A percentile compares a stretch with the other conserved stretches of the same genome.
Conservation (phyloP, 176 grass and related monocot genomes). For the Lolium rigidum region DNA sequence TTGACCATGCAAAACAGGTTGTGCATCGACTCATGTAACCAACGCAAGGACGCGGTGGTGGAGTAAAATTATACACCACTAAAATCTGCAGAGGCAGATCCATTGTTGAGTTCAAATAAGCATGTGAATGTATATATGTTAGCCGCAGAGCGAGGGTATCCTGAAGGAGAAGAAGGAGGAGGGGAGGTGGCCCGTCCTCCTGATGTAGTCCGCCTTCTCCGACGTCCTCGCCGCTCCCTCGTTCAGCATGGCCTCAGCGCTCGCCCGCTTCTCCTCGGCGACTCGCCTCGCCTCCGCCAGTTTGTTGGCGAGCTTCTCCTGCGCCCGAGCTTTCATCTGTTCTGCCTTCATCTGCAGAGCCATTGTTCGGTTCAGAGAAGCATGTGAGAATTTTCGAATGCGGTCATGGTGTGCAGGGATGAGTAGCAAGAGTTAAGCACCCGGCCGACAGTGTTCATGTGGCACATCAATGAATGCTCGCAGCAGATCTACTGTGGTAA, state of each 20-base stretch:
- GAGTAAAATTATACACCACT: no score
- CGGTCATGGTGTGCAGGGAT: background rate
- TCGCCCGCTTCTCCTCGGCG: slow-evolving; percentile 78
- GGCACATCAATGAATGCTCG: background rate
- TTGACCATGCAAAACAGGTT: no score
- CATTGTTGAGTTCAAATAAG: no score
- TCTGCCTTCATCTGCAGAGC: slow-evolving; percentile 73
- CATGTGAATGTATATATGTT: no score
- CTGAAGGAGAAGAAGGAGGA: slow-evolving; percentile 84
- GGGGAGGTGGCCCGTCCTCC: slow-evolving; percentile 83
- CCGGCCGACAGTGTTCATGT: background rate
- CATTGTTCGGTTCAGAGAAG: background rate
- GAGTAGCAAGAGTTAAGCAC: background rate
- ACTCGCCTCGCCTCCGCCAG: slow-evolving; percentile 56
- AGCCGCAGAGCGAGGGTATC: slow-evolving; percentile 79
- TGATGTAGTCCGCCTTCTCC: slow-evolving; percentile 81
- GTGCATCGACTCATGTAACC: no score
- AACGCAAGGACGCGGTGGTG: no score
- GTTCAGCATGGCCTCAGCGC: slow-evolving; percentile 70
- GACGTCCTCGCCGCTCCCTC: slow-evolving; percentile 69
- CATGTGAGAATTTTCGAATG: background rate
- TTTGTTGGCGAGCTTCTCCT: slow-evolving; percentile 76
- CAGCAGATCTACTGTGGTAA: background rate
- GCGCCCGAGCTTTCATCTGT: slow-evolving; percentile 74
- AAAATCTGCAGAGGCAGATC: no score